Base-by-base conservation (phyloP, 192 early-diverging fungal genomes). In the Backusella morwellensis region DNA sequence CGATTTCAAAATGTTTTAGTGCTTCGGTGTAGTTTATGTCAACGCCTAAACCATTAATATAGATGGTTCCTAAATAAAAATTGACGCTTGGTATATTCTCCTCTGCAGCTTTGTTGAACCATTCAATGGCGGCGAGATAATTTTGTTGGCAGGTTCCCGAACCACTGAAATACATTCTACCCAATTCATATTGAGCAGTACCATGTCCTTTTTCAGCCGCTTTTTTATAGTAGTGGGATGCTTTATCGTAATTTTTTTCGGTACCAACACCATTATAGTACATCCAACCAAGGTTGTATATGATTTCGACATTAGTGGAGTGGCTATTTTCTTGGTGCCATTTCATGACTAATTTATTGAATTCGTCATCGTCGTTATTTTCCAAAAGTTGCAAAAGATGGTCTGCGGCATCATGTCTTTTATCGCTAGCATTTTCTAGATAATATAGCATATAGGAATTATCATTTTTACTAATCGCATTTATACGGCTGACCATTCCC, bases 191-290 rank as follows among this genome's bases (percentile, higher is more conserved):
- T 15, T 70, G 66, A 17, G 74, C 34, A 11, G 26, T 41, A 1
- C 21, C 26, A 34, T 80, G 56, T 12, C 66, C 75, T 44, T 80
- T 74, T 42, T 76, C 50, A 15, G 78, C 78, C 42, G 78, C 78
- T 8, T 56, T 44, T 54, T 52, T 32, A 32, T 68, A 75, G 23
- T 34, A 44, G 19, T 70, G 36, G 17, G 23, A 40, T 19, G 69
- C 69, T 23, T 19, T 35, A 11, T 23, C 38, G 21, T 19, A 47
- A 17, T 47, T 3, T 3, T 17, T 12, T 1, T 47, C 44, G 0
- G 44, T 19, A 17, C 44, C 44, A 4, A 47, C 15, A 47, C 44
- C 44, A 4, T 17, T 17, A 47, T 15, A 47, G 15, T 47, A 5
- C 44, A 47, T 17, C 44, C 44, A 47, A 4, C 44, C 44, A 47